phyloP scores from a whole-genome alignment of 805 yeast species.

The Ogataea saltuana region DNA sequence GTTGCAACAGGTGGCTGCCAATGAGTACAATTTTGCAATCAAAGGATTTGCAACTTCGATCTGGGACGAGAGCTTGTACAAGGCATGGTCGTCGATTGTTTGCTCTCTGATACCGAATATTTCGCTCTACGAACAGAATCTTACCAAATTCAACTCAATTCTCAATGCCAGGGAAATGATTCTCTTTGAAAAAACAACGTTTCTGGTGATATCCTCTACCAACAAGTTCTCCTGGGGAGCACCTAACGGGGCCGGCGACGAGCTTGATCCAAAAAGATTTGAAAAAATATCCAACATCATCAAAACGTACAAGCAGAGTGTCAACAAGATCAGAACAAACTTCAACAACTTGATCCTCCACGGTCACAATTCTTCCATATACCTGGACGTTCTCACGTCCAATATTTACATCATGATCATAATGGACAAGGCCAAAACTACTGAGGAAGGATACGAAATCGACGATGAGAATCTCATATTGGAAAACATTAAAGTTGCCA shows the following conservation, averaged over 20 bases:
- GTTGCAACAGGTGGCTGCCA: slow-evolving; percentile 64
- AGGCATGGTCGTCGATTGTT: slow-evolving; percentile 96
- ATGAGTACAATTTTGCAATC: slow-evolving; percentile 62
- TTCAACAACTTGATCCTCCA: slow-evolving; percentile 74
- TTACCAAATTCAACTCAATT: slow-evolving; percentile 69
- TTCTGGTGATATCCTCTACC: slow-evolving; percentile 71
- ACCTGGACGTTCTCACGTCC: slow-evolving; percentile 36
- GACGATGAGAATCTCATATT: slow-evolving; percentile 37
- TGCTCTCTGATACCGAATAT: slow-evolving; percentile 94
- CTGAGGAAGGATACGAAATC: slow-evolving; percentile 22
- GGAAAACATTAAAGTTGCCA: slow-evolving; percentile 38
- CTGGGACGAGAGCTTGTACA: slow-evolving; percentile 95
- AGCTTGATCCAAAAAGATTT: slow-evolving; percentile 87
- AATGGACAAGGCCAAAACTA: slow-evolving; percentile 32
- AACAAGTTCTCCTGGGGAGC: slow-evolving; percentile 29
- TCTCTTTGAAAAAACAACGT: slow-evolving; percentile 90
- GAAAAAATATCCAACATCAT: slow-evolving; percentile 93
- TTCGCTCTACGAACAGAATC: slow-evolving; percentile 71
- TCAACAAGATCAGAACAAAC: slow-evolving; percentile 81
- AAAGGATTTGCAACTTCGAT: slow-evolving; percentile 93
- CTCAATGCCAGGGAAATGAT: slow-evolving; percentile 88
- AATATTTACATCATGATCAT: slow-evolving; percentile 42
- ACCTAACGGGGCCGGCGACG: slow-evolving; percentile 6
- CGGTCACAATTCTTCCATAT: slow-evolving; percentile 43
- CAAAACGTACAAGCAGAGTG: slow-evolving; percentile 91